A percentile compares a stretch with the other conserved stretches of the same genome.
Evolutionary conservation across 192 early-diverging fungal species (phyloP).

Genomic region (Nowakowskiella sp.): DNA sequence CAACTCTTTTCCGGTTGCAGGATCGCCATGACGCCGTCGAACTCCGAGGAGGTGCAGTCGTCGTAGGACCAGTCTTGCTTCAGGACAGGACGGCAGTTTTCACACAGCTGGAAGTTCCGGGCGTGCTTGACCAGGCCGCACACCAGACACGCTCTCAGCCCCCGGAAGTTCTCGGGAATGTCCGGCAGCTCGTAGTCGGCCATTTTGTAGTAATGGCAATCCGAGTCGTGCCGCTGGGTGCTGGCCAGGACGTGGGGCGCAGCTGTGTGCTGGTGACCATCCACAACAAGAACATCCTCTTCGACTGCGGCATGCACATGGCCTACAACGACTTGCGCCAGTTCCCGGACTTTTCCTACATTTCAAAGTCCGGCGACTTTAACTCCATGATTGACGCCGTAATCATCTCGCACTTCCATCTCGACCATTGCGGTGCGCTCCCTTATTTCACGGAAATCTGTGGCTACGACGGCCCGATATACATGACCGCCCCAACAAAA

Average conservation of each 20-base stretch:
- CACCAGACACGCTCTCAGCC: too few relatives aligned
- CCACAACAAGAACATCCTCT: constrained; percentile 77
- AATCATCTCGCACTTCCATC: constrained; percentile 94
- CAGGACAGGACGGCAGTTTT: too few relatives aligned
- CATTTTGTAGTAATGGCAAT: too few relatives aligned
- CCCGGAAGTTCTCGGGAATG: too few relatives aligned
- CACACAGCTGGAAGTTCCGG: too few relatives aligned
- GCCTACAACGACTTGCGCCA: constrained; percentile 85
- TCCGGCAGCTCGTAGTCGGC: too few relatives aligned
- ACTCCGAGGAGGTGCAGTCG: constrained; percentile 33
- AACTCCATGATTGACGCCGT: constrained; percentile 81
- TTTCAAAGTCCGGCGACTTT: constrained; percentile 69
- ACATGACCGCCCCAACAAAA: constrained; percentile 95
- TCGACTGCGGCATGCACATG: constrained; percentile 94
- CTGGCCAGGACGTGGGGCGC: constrained; percentile 58
- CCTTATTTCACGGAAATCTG: constrained; percentile 93
- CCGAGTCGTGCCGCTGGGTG: constrained; percentile 5
- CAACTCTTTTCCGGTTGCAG: constrained; percentile 32
- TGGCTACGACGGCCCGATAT: constrained; percentile 92
- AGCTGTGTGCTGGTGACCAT: constrained; percentile 74
- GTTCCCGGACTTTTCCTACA: constrained; percentile 93
- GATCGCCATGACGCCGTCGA: constrained; percentile 41
- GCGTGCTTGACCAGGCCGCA: too few relatives aligned
- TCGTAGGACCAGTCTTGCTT: too few relatives aligned
- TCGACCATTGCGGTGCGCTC: constrained; percentile 96